A percentile compares a stretch with the other conserved stretches of the same genome.
Evolutionary conservation across 805 yeast genomes (phyloP).

Genomic region (Henningerozyma blattae): DNA sequence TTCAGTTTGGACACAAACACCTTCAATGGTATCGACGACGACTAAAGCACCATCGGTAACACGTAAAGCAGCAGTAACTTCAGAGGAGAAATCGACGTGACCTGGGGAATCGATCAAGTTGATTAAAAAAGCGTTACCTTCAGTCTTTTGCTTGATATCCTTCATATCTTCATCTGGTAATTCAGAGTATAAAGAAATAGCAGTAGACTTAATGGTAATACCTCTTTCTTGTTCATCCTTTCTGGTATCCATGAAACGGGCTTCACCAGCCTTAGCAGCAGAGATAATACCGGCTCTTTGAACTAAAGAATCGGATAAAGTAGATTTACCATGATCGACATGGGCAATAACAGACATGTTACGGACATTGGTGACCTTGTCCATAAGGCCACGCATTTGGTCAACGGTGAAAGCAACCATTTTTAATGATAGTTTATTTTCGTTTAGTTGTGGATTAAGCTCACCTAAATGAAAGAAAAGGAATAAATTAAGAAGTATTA

Average conservation of each 20-base stretch:
- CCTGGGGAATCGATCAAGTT: conserved; percentile 99
- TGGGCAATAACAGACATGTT: conserved; percentile 99
- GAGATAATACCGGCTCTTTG: conserved; percentile 99
- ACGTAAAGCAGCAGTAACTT: conserved; percentile 98
- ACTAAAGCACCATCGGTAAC: conserved; percentile 99
- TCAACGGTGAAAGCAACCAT: conserved; percentile 45
- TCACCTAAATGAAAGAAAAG: too few relatives aligned
- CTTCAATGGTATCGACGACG: conserved; percentile 97
- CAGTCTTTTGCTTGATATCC: conserved; percentile 75
- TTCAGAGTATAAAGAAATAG: conserved; percentile 88
- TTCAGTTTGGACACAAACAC: conserved; percentile 99
- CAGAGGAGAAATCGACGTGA: conserved; percentile 99
- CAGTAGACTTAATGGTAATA: conserved; percentile 97
- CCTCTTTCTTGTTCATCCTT: conserved; percentile 99
- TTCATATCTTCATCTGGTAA: conserved; percentile 70
- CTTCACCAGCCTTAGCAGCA: conserved; percentile 99
- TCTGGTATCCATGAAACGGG: conserved; percentile 99
- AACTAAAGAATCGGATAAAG: conserved; percentile 96
- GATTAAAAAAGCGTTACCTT: conserved; percentile 86
- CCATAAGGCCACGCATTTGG: conserved; percentile 98
- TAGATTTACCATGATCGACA: conserved; percentile 99
- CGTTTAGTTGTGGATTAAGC: too few relatives aligned
- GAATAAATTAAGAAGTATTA: too few relatives aligned
- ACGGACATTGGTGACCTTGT: conserved; percentile 98
- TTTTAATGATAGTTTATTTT: not conserved